phyloP scores from a whole-genome alignment of 2,329 filamentous ascomycete species.

The Botrytis cinerea region DNA sequence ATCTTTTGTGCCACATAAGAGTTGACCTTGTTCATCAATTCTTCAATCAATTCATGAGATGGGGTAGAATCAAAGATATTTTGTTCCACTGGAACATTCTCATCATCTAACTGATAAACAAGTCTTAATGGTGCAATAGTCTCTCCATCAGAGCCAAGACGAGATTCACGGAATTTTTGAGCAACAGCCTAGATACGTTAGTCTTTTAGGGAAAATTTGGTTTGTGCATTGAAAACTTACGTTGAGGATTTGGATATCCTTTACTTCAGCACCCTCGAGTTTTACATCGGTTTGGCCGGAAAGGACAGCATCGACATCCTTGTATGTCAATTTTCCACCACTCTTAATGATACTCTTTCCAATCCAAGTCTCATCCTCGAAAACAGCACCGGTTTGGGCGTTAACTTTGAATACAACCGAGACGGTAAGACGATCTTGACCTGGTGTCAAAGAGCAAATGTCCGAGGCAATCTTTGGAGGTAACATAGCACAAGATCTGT shows the following conservation, averaged over 20 bases:
- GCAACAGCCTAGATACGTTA: constrained; percentile 62
- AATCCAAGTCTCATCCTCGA: constrained; percentile 88
- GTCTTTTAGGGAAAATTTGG: constrained; percentile 12
- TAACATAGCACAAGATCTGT: constrained; percentile 80
- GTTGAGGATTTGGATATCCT: constrained; percentile 79
- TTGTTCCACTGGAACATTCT: constrained; percentile 94
- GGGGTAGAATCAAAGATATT: constrained; percentile 93
- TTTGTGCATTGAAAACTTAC: constrained; percentile 47
- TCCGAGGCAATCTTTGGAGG: constrained; percentile 83
- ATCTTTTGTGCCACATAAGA: constrained; percentile 85
- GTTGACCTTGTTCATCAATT: constrained; percentile 92
- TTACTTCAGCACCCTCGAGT: constrained; percentile 65
- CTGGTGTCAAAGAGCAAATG: constrained; percentile 82
- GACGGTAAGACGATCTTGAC: constrained; percentile 86
- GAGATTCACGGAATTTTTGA: constrained; percentile 86
- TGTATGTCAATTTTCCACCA: constrained; percentile 78
- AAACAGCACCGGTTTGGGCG: constrained; percentile 72
- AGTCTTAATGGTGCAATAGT: constrained; percentile 84
- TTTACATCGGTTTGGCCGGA: constrained; percentile 62
- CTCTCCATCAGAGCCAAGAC: constrained; percentile 77
- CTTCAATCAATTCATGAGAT: constrained; percentile 91
- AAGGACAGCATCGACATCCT: constrained; percentile 82
- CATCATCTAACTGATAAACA: constrained; percentile 91
- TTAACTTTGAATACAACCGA: constrained; percentile 93
- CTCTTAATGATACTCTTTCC: constrained; percentile 95